phyloP scores from a whole-genome alignment of 1,284 basidiomycete species.

The Leccinum solheimii region DNA sequence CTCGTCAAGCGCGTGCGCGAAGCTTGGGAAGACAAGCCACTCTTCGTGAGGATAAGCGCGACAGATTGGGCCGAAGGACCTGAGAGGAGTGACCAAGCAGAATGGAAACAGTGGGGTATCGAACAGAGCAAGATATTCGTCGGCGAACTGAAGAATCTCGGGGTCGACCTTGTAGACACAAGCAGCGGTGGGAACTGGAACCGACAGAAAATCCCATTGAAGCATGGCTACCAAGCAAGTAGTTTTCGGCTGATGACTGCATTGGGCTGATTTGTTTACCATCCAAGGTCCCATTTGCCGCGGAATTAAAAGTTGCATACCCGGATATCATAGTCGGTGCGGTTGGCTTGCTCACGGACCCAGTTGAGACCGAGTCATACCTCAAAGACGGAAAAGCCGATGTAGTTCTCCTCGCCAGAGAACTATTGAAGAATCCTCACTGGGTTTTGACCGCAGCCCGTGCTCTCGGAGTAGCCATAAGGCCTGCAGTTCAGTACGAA shows the following conservation, averaged over 20 bases:
- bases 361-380: constrained; percentile 65
- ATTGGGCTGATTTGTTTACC: not conserved
- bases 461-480: constrained; percentile 56
- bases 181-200: constrained; percentile 70
- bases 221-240: constrained; percentile 66
- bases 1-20: constrained; percentile 53
- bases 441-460: constrained; percentile 56
- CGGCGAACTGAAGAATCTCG: constrained; percentile 57
- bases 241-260: not conserved
- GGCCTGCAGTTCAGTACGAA: constrained; percentile 67
- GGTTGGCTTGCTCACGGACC: constrained; percentile 75
- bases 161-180: constrained; percentile 73
- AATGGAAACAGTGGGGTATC: constrained; percentile 72
- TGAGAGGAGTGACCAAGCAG: constrained; percentile 55
- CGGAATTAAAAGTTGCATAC: constrained; percentile 63
- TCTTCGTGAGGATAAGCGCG: constrained; percentile 76
- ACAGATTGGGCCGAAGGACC: constrained; percentile 78
- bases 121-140: constrained; percentile 70
- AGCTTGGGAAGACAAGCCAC: constrained; percentile 62
- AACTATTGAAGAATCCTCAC: constrained; percentile 60
- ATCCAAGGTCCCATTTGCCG: constrained; percentile 66
- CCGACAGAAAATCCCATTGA: constrained; percentile 57
- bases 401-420: constrained; percentile 67
- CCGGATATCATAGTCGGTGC: constrained; percentile 57
- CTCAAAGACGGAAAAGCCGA: constrained; percentile 68